These are phyloP conservation scores for Populus simonii DNA, from an alignment of 345 rosid genomes.

Conservation along the genomic window DNA sequence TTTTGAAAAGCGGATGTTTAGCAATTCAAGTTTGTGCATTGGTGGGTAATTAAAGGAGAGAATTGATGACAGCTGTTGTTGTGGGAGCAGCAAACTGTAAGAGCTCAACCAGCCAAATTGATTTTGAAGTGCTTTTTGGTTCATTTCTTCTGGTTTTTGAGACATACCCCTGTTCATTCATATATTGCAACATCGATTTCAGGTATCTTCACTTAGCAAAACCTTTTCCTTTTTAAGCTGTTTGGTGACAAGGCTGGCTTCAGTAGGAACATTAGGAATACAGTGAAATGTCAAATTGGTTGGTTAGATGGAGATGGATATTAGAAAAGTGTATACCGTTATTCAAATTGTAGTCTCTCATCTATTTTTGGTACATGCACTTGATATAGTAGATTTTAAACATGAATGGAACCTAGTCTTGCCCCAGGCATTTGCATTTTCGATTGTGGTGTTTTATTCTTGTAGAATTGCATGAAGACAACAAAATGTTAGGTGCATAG, in stretches of 20 bases:
- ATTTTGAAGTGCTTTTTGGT: background rate
- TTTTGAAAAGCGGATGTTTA: background rate
- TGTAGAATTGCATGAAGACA: background rate
- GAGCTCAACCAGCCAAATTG: background rate
- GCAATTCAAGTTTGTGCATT: background rate
- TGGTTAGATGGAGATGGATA: slow-evolving; percentile 1
- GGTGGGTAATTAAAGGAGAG: background rate
- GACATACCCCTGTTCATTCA: background rate
- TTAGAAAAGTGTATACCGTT: background rate
- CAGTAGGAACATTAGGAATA: slow-evolving; percentile 1
- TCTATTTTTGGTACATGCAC: background rate
- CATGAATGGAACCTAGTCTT: background rate
- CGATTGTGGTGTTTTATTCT: background rate
- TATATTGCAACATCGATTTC: background rate
- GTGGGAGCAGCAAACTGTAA: slow-evolving; percentile 3
- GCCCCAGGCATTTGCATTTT: background rate
- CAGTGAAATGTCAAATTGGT: background rate
- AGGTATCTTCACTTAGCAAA: background rate
- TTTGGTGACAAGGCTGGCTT: background rate
- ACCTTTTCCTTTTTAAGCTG: background rate
- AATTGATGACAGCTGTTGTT: background rate
- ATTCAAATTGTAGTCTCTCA: slow-evolving; percentile 11
- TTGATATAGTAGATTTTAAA: background rate
- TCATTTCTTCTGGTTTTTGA: slow-evolving; percentile 5
- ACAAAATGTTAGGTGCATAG: background rate